These are phyloP conservation scores for Colletotrichum eremochloae DNA, from an alignment of 2,329 filamentous ascomycete species.

Conservation along the genomic window DNA sequence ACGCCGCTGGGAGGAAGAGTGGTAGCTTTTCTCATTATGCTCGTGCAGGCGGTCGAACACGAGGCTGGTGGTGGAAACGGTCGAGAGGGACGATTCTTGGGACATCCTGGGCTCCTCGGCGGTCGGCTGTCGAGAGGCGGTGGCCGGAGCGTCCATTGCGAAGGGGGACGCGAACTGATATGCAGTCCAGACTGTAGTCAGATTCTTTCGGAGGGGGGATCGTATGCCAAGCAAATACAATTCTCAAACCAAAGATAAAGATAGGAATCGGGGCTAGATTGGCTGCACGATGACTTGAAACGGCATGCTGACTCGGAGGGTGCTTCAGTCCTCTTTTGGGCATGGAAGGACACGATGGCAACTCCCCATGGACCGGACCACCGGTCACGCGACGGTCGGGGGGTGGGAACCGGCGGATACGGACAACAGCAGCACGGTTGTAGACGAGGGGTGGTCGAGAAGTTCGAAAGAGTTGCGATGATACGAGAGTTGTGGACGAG, in stretches of 20 bases:
- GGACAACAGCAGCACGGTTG: background rate
- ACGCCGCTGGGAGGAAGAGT: slow-evolving; percentile 43
- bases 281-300: slow-evolving; percentile 38
- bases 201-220: slow-evolving; percentile 2
- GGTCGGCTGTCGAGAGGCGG: slow-evolving; percentile 26
- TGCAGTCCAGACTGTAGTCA: slow-evolving; percentile 3
- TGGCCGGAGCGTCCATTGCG: slow-evolving; percentile 31
- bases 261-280: slow-evolving; percentile 37
- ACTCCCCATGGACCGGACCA: slow-evolving; percentile 29
- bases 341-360: slow-evolving; percentile 24
- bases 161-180: slow-evolving; percentile 10
- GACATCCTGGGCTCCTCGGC: slow-evolving; percentile 55
- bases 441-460: background rate
- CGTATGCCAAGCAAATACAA: background rate
- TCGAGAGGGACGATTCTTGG: slow-evolving; percentile 72
- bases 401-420: background rate
- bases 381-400: slow-evolving; percentile 2
- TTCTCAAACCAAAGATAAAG: slow-evolving; percentile 1
- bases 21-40: slow-evolving; percentile 53
- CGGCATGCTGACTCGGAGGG: slow-evolving; percentile 42
- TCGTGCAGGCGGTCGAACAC: slow-evolving; percentile 83
- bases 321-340: slow-evolving; percentile 39
- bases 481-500: slow-evolving; percentile 6
- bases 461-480: slow-evolving; percentile 3
- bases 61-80: slow-evolving; percentile 85